These are phyloP conservation scores for Amaranthus cruentus DNA, from an alignment of 148 eudicot species.

Conservation along the genomic window DNA sequence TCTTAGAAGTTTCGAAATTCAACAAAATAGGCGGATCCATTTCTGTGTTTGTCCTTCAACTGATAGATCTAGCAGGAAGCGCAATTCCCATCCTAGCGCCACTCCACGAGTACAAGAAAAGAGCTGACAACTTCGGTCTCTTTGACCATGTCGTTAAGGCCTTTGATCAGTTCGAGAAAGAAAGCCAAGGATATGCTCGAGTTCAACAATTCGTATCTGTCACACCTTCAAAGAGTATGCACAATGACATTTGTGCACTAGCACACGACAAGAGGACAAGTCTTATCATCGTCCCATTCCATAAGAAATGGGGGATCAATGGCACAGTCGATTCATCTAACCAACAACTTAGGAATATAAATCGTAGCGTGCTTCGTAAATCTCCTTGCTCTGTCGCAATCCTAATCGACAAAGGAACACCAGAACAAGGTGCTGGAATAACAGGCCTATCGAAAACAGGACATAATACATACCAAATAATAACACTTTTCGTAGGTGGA, in stretches of 20 bases:
- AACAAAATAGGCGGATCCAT: slow-evolving; percentile 3
- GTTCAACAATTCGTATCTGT: slow-evolving; percentile 32
- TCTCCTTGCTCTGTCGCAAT: slow-evolving; percentile 40
- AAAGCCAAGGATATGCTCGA: slow-evolving; percentile 18
- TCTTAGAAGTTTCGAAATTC: slow-evolving; percentile 22
- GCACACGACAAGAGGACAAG: slow-evolving; percentile 29
- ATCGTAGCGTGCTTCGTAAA: slow-evolving; percentile 26
- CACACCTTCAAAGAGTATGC: slow-evolving; percentile 31
- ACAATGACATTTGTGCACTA: slow-evolving; percentile 30
- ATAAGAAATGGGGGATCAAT: slow-evolving; percentile 26
- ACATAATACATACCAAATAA: slow-evolving; percentile 9
- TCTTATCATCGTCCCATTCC: slow-evolving; percentile 27
- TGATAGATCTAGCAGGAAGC: slow-evolving; percentile 27
- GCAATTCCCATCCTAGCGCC: slow-evolving; percentile 31
- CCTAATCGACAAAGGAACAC: slow-evolving; percentile 22
- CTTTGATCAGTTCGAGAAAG: slow-evolving; percentile 19
- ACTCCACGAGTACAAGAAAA: slow-evolving; percentile 19
- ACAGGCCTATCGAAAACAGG: not conserved
- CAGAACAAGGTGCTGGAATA: not conserved
- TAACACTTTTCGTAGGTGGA: slow-evolving; percentile 35
- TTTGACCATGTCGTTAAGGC: slow-evolving; percentile 19
- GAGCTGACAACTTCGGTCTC: not conserved
- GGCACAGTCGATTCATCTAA: slow-evolving; percentile 13
- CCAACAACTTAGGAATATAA: slow-evolving; percentile 21
- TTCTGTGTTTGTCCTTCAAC: slow-evolving; percentile 28